Percentiles rank a stretch among this genome's conserved stretches.
Conservation (phyloP, 768 basidiomycete genomes). For the Russula abietina region DNA sequence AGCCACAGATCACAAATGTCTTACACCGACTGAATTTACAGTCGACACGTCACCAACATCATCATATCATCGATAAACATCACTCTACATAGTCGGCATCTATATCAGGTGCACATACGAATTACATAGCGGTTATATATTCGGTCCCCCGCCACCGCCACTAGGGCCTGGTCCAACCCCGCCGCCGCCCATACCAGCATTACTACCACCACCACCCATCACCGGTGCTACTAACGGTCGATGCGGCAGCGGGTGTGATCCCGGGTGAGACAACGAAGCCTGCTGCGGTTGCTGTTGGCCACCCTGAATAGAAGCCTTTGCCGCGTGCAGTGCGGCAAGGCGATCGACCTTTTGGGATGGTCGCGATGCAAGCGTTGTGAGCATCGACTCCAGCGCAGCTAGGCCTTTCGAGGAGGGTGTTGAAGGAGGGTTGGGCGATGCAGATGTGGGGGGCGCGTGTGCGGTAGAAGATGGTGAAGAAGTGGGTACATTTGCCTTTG, state of each 20-base stretch:
- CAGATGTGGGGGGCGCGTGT: background rate
- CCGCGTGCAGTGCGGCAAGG: constrained; percentile 8
- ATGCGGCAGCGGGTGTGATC: background rate
- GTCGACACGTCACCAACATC: too few species aligned
- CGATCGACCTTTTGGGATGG: background rate
- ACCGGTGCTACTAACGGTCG: background rate
- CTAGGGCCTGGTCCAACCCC: background rate
- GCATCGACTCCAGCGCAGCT: background rate
- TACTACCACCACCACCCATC: background rate
- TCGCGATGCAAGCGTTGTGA: background rate
- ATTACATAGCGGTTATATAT: background rate
- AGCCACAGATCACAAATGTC: too few species aligned
- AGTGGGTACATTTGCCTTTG: background rate
- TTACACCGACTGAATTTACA: too few species aligned
- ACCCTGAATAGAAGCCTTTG: constrained; percentile 8
- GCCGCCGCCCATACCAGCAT: background rate
- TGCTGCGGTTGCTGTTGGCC: background rate
- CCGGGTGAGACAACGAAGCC: background rate
- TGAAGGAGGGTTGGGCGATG: background rate
- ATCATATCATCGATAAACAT: too few species aligned
- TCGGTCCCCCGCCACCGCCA: background rate
- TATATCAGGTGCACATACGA: background rate
- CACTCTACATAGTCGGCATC: background rate
- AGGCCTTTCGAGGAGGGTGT: background rate
- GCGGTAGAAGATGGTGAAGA: too few species aligned